These are phyloP conservation scores for Pyrus bretschneideri DNA, from an alignment of 306 rosid species.

Conservation along the genomic window DNA sequence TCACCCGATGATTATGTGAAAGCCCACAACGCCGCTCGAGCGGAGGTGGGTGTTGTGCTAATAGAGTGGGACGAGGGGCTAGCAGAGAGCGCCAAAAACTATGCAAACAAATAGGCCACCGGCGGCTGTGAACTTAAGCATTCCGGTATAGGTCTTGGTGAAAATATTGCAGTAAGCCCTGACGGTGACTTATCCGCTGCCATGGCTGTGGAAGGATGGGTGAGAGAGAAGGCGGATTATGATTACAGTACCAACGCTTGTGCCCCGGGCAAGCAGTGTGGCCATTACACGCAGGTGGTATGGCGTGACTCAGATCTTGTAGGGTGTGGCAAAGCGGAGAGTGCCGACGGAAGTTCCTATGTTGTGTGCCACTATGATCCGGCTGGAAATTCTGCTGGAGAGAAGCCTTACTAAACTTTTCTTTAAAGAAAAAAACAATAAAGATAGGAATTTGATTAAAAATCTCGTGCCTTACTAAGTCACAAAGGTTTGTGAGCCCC, in stretches of 20 bases:
- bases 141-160: slow-evolving; percentile 5
- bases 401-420: neutral
- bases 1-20: neutral
- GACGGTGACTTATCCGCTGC: slow-evolving; percentile 11
- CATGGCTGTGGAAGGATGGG: slow-evolving; percentile 36
- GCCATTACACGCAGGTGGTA: slow-evolving; percentile 37
- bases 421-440: too few relatives aligned
- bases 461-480: too few relatives aligned
- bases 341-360: slow-evolving; percentile 13
- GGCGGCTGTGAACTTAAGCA: neutral
- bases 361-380: slow-evolving; percentile 9
- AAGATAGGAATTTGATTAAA: too few relatives aligned
- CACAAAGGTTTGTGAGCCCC: too few relatives aligned
- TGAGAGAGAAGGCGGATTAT: slow-evolving; percentile 26
- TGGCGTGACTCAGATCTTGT: slow-evolving; percentile 18
- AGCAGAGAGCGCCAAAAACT: neutral
- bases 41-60: neutral
- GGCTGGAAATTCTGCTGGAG: neutral
- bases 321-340: slow-evolving; percentile 27
- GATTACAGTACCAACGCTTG: slow-evolving; percentile 27
- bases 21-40: neutral
- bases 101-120: neutral
- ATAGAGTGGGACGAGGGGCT: neutral
- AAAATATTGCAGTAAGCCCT: slow-evolving; percentile 38
- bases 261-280: slow-evolving; percentile 7